Base-by-base conservation (phyloP, 805 yeast species). In the Metschnikowia orientalis region DNA sequence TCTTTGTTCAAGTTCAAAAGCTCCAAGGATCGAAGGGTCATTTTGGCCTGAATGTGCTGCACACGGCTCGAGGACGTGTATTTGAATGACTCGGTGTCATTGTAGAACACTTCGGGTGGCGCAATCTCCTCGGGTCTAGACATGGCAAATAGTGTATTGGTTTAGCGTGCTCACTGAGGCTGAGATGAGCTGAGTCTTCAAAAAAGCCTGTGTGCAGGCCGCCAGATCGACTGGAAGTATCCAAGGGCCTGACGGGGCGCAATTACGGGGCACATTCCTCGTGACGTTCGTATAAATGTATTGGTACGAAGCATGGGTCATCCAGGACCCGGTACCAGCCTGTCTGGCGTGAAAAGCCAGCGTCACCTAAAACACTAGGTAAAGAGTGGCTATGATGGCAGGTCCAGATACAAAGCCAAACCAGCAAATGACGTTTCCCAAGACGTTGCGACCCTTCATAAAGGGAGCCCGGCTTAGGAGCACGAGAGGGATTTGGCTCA, bases 21-120 rank as follows among this genome's bases (percentile, higher is more conserved):
- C 49, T 92, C 98, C 28, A 92, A 65, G 0, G 97, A 95, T 48
- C 98, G 71, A 26, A 90, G 69, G 0, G 98, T 88, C 98, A 92
- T 92, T 56, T 86, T 84, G 2, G 97, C 97, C 61, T 92, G 98
- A 51, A 92, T 92, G 55, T 89, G 96, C 64, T 92, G 98, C 30
- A 92, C 96, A 71, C 98, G 92, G 4, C 96, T 83, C 4, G 95
- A 85, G 2, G 82, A 71, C 0, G 97, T 92, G 59, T 92, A 92
- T 53, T 92, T 92, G 44, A 71, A 69, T 0, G 97, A 84, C 59
- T 92, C 98, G 2, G 77, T 61, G 35, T 89, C 97, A 68, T 88
- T 83, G 58, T 92, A 92, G 56, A 90, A 92, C 40, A 89, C 73
- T 63, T 89, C 97, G 24, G 97, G 96, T 18, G 97, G 97, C 9